Evolutionary conservation across 441 rosid species (phyloP).

Genomic region (Brassica hybrid): DNA sequence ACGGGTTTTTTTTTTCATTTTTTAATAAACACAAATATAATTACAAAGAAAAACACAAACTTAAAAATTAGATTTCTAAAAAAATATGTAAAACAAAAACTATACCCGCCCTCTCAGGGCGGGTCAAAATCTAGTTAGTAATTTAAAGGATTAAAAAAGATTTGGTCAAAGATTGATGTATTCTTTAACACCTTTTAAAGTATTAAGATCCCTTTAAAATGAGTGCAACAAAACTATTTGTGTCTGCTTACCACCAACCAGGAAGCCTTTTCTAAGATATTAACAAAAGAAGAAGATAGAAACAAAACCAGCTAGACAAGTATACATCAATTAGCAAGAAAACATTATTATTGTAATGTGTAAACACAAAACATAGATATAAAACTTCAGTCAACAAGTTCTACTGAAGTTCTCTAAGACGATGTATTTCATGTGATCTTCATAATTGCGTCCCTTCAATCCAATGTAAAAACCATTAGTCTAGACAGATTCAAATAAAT

Average conservation of each 20-base stretch:
- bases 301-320: background rate
- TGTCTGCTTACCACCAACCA: constrained; percentile 8
- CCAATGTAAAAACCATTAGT: background rate
- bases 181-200: background rate
- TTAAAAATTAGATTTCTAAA: too few relatives aligned
- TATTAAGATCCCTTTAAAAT: background rate
- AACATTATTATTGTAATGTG: background rate
- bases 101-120: too few relatives aligned
- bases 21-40: too few relatives aligned
- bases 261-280: background rate
- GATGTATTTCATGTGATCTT: background rate
- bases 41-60: too few relatives aligned
- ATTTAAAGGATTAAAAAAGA: background rate
- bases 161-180: background rate
- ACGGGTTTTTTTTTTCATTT: too few relatives aligned
- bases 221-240: background rate
- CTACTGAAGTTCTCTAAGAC: background rate
- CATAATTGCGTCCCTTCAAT: background rate
- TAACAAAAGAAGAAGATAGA: background rate
- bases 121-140: background rate
- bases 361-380: too few relatives aligned
- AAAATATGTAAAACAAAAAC: too few relatives aligned
- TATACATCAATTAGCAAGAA: background rate
- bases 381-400: too few relatives aligned
- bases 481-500: background rate